Evolutionary conservation across 2,329 filamentous ascomycete species (phyloP).

Genomic region (Didymella pomorum): DNA sequence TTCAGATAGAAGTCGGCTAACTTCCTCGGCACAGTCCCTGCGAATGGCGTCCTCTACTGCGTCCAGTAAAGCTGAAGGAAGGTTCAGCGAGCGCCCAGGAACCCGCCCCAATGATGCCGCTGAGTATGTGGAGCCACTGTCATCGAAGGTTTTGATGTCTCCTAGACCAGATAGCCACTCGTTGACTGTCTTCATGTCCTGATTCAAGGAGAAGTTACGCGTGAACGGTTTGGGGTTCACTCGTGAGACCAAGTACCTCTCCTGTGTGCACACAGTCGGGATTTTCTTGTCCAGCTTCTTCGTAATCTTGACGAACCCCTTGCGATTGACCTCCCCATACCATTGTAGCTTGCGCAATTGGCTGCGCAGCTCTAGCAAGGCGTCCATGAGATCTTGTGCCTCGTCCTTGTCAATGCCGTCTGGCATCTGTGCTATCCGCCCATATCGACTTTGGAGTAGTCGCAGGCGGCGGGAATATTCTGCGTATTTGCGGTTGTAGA

Average conservation of each 20-base stretch:
- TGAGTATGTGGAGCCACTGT: slow-evolving; percentile 74
- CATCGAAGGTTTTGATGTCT: slow-evolving; percentile 78
- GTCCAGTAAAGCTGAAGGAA: slow-evolving; percentile 74
- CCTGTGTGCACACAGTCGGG: slow-evolving; percentile 75
- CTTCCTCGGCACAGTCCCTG: slow-evolving; percentile 67
- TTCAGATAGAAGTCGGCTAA: slow-evolving; percentile 66
- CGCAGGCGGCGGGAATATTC: slow-evolving; percentile 85
- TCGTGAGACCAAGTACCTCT: slow-evolving; percentile 86
- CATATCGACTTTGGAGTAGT: slow-evolving; percentile 87
- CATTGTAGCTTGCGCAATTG: slow-evolving; percentile 92
- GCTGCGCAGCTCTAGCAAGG: slow-evolving; percentile 84
- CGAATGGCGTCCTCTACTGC: slow-evolving; percentile 75
- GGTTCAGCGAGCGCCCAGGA: slow-evolving; percentile 75
- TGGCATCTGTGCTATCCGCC: slow-evolving; percentile 72
- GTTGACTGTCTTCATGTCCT: slow-evolving; percentile 76
- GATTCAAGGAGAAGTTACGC: slow-evolving; percentile 69
- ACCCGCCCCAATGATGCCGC: slow-evolving; percentile 77
- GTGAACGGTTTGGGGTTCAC: slow-evolving; percentile 90
- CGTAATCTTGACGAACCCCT: slow-evolving; percentile 97
- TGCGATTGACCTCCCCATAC: slow-evolving; percentile 96
- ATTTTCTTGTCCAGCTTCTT: slow-evolving; percentile 99
- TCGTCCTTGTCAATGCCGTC: slow-evolving; percentile 86
- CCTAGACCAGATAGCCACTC: slow-evolving; percentile 87
- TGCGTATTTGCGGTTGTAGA: slow-evolving; percentile 95
- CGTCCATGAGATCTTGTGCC: slow-evolving; percentile 87